Evolutionary conservation across 2,329 filamentous ascomycete species (phyloP).

Genomic region (Colletotrichum navitas): DNA sequence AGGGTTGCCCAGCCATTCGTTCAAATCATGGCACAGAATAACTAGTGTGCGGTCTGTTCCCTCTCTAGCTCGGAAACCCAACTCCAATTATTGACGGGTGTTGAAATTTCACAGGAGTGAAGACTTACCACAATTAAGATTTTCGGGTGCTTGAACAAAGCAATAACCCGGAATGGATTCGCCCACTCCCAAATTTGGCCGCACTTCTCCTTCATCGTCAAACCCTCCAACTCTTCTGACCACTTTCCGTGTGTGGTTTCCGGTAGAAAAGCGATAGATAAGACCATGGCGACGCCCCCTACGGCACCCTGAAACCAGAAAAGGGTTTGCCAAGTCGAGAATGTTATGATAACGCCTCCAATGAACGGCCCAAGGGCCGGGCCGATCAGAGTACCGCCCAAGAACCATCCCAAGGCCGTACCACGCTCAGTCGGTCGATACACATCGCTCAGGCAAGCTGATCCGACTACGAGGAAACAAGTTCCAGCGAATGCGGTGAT

Average conservation of each 20-base stretch:
- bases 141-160: slow-evolving; percentile 75
- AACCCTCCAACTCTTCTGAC: slow-evolving; percentile 70
- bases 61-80: neutral
- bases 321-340: slow-evolving; percentile 74
- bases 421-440: slow-evolving; percentile 73
- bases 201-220: slow-evolving; percentile 62
- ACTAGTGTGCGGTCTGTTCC: too few species aligned
- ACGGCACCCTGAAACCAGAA: slow-evolving; percentile 79
- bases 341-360: slow-evolving; percentile 78
- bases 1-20: neutral
- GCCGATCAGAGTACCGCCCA: slow-evolving; percentile 74
- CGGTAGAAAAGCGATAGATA: slow-evolving; percentile 72
- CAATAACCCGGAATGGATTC: slow-evolving; percentile 74
- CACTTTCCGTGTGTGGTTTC: slow-evolving; percentile 76
- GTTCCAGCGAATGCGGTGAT: slow-evolving; percentile 79
- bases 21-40: neutral
- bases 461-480: slow-evolving; percentile 75
- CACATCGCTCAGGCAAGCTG: slow-evolving; percentile 69
- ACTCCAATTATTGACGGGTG: neutral
- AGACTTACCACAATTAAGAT: slow-evolving; percentile 63
- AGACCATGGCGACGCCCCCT: slow-evolving; percentile 65
- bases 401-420: slow-evolving; percentile 75
- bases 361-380: slow-evolving; percentile 74
- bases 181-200: slow-evolving; percentile 59
- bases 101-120: neutral